Conservation (phyloP, 306 rosid genomes). For the Argentina anserina region DNA sequence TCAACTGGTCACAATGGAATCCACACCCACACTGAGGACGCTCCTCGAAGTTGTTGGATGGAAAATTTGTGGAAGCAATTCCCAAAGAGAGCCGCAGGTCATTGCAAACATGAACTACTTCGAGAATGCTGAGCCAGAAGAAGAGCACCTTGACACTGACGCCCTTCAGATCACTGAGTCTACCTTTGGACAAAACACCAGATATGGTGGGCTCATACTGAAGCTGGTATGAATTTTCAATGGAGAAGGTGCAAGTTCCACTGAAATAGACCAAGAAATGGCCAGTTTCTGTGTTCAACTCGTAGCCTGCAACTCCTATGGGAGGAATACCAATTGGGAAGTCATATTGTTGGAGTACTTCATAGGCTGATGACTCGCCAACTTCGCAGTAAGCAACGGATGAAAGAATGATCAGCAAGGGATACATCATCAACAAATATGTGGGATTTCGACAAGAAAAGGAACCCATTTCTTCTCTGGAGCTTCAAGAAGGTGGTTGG, state of each 20-base stretch:
- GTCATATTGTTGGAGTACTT: slow-evolving; percentile 42
- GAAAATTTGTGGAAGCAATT: slow-evolving; percentile 37
- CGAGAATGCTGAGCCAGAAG: slow-evolving; percentile 54
- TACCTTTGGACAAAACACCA: slow-evolving; percentile 41
- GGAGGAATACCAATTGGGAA: slow-evolving; percentile 72
- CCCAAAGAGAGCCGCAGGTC: slow-evolving; percentile 53
- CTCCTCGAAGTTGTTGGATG: slow-evolving; percentile 35
- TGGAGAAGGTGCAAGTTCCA: slow-evolving; percentile 31
- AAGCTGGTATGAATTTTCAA: slow-evolving; percentile 35
- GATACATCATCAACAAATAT: neutral
- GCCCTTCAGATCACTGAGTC: slow-evolving; percentile 42
- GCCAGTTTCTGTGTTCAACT: slow-evolving; percentile 40
- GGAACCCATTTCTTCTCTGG: neutral
- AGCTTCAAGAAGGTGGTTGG: neutral
- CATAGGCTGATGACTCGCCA: slow-evolving; percentile 39
- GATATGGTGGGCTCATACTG: slow-evolving; percentile 39
- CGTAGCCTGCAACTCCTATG: slow-evolving; percentile 43
- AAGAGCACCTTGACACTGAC: slow-evolving; percentile 47
- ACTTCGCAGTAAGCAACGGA: slow-evolving; percentile 6
- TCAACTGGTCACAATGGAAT: slow-evolving; percentile 12
- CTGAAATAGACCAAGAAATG: slow-evolving; percentile 34
- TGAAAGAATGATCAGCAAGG: slow-evolving; percentile 6
- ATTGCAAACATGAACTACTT: slow-evolving; percentile 30
- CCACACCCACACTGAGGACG: slow-evolving; percentile 70
- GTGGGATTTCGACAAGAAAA: neutral